Base-by-base conservation (phyloP, 73 alveolate species). In the Durusdinium trenchii region DNA sequence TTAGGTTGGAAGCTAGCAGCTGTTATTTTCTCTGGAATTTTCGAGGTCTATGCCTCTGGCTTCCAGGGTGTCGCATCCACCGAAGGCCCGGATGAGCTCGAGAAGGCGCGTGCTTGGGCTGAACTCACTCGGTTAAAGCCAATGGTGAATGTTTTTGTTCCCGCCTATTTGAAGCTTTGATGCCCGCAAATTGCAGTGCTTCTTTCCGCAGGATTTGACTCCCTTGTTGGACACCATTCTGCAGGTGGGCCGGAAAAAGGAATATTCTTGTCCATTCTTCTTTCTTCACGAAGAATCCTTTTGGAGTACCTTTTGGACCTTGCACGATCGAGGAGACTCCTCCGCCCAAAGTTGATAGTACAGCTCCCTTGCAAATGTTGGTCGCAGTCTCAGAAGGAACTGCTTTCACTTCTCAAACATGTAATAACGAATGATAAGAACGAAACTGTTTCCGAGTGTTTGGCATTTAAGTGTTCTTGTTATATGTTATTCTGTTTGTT, bases 41-140 rank as follows among this genome's bases (percentile, higher is more conserved):
- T n/a, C 40, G 42, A 91, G 98, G 98, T 91, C 93, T 94, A 94
- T 16, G 99, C 99, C 45, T 94, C 99, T 32, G 99, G 99, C 43
- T 76, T 94, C 52, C 73, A 57, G 82, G 99, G 99, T 6, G 93
- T 76, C 26, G 99, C 99, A 32, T 94, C 98, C 86, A 78, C 30
- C 40, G 97, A 91, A 20, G 97, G 87, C 38, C 97, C 97, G 7
- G 97, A 91, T 2, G 78, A 91, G 45, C 87, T 91, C 67, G 54
- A 91, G 60, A 81, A 91, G 86, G 86, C 61, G 67, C 32, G 51
- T 28, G 57, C 50, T 75, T 75, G 42, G 20, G 38, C n/a, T 73
- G 76, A 36, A 30, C n/a, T 62, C 26, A 26, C 46, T 7, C 30
- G 86, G 51, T 12, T 38, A n/a, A 14, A 40, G 85, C 28, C 0